Conservation (phyloP, 495 filamentous ascomycete genomes). For the Astrothelium subdiscretum region DNA sequence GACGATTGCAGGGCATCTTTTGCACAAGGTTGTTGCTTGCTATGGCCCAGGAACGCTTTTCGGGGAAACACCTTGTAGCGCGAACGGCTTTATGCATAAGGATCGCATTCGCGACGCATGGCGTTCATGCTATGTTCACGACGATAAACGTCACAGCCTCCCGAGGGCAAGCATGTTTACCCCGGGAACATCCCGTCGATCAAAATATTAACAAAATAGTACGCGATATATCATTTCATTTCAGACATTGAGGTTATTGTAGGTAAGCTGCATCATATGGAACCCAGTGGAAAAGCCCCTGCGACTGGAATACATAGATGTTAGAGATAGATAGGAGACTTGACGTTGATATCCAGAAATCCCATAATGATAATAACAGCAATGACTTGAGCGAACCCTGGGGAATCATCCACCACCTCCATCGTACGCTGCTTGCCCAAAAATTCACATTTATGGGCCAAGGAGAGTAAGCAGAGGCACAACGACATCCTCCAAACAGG, state of each 20-base stretch:
- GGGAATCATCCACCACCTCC: not conserved
- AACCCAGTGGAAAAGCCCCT: not conserved
- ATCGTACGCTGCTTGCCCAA: not conserved
- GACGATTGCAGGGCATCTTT: too few species aligned
- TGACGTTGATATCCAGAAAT: not conserved
- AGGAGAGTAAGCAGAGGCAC: too few species aligned
- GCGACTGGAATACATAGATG: too few species aligned
- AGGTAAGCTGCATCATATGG: not conserved
- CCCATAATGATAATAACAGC: not conserved
- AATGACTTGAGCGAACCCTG: not conserved
- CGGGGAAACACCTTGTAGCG: not conserved
- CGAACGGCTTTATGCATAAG: not conserved
- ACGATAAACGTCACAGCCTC: not conserved
- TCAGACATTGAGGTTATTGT: not conserved
- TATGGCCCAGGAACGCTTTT: not conserved
- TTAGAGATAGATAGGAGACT: not conserved
- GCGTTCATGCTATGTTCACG: not conserved
- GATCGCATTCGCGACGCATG: not conserved
- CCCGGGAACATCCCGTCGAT: not conserved
- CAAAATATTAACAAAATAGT: not conserved
- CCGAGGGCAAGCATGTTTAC: not conserved
- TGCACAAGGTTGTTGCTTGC: not conserved
- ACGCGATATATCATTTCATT: not conserved
- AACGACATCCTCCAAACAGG: not conserved
- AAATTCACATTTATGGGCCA: not conserved